Percentiles rank a stretch among this genome's conserved stretches.
Evolutionary conservation across 495 filamentous ascomycete genomes (phyloP).

Genomic region (Usnea hakonensis): DNA sequence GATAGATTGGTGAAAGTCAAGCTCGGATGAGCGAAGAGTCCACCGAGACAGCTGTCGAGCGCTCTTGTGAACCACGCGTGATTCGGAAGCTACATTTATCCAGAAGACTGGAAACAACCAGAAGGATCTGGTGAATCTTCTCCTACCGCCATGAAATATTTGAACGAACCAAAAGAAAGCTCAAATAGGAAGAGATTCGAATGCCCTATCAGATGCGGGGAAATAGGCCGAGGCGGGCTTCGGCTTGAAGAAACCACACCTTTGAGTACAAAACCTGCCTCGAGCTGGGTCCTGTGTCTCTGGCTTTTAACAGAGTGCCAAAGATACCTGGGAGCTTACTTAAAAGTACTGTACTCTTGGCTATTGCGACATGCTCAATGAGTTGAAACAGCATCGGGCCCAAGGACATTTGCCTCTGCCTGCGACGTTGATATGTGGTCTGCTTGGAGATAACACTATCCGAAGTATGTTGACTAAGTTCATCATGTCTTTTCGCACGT

Average conservation of each 20-base stretch:
- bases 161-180: too few species aligned
- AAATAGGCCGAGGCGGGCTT: not conserved
- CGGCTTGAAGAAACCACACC: not conserved
- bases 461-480: not conserved
- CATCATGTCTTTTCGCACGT: not conserved
- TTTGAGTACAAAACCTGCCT: not conserved
- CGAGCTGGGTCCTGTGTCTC: not conserved
- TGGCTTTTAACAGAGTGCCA: too few species aligned
- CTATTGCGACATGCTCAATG: not conserved
- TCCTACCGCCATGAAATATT: too few species aligned
- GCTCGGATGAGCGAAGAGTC: not conserved
- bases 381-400: not conserved
- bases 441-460: not conserved
- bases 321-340: not conserved
- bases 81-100: not conserved
- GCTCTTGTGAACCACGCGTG: not conserved
- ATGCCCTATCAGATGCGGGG: not conserved
- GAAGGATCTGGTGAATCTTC: not conserved
- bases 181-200: not conserved
- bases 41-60: not conserved
- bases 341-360: too few species aligned
- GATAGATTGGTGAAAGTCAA: conserved; percentile 22
- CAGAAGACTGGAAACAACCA: not conserved
- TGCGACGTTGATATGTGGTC: too few species aligned
- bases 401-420: not conserved